A percentile compares a stretch with the other conserved stretches of the same genome.
phyloP scores from a whole-genome alignment of 306 rosid genomes.

The Nissolia schottii region DNA sequence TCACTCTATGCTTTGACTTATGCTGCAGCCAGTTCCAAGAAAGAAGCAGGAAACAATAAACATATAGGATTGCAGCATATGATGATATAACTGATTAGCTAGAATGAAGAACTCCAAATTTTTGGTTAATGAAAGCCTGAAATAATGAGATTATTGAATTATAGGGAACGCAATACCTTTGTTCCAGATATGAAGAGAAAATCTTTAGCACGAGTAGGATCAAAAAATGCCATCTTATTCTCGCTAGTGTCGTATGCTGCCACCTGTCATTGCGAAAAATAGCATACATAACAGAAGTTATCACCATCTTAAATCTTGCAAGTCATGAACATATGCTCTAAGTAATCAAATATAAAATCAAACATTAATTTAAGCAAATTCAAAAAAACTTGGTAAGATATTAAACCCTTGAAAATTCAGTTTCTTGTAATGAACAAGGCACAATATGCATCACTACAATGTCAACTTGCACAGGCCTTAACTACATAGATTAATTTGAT shows the following conservation, averaged over 20 bases:
- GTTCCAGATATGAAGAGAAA: constrained; percentile 96
- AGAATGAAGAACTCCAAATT: not conserved
- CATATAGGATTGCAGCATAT: not conserved
- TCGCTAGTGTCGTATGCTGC: constrained; percentile 85
- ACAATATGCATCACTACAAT: not conserved
- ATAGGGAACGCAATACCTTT: constrained; percentile 50
- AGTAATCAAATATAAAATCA: not conserved
- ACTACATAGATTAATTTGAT: too few relatives aligned
- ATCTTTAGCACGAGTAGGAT: constrained; percentile 74
- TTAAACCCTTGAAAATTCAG: not conserved
- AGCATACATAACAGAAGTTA: not conserved
- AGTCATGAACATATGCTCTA: not conserved
- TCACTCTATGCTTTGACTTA: not conserved
- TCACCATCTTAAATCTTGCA: not conserved
- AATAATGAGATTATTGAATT: not conserved
- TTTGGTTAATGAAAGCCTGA: constrained; percentile 1
- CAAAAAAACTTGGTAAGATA: not conserved
- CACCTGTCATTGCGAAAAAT: constrained; percentile 52
- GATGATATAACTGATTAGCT: not conserved
- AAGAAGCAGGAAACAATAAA: not conserved
- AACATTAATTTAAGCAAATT: not conserved
- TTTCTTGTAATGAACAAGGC: not conserved
- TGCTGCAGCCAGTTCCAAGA: not conserved
- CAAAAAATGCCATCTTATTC: constrained; percentile 93
- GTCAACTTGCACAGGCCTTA: too few relatives aligned